Conservation (phyloP, 176 grass and related monocot genomes). For the Themeda triandra region DNA sequence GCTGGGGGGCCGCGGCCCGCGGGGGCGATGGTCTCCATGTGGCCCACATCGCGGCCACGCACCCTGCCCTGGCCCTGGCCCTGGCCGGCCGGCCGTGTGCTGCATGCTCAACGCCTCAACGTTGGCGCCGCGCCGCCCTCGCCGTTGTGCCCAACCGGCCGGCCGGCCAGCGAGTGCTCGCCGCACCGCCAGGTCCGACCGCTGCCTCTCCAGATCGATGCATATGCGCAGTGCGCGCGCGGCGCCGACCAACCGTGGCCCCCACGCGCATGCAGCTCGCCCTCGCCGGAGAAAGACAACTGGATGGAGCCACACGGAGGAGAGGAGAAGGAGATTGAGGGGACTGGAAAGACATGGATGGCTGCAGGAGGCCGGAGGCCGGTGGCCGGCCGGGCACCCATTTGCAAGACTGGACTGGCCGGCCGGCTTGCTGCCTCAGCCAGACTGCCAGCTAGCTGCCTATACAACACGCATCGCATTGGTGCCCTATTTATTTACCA, state of each 20-base stretch:
- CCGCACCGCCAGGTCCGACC: too few relatives aligned
- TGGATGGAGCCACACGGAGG: background rate
- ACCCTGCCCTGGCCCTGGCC: too few relatives aligned
- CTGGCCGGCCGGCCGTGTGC: too few relatives aligned
- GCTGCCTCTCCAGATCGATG: too few relatives aligned
- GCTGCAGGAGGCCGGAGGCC: too few relatives aligned
- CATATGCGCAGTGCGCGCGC: background rate
- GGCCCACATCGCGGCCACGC: background rate
- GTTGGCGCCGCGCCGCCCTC: background rate
- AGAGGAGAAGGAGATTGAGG: background rate
- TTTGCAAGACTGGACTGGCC: background rate
- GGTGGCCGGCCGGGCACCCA: background rate
- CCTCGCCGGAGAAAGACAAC: background rate
- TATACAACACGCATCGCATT: background rate
- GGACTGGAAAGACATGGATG: too few relatives aligned
- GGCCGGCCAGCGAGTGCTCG: background rate
- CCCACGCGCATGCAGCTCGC: background rate
- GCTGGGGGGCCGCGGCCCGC: background rate
- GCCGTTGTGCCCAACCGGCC: too few relatives aligned
- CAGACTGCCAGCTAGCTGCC: too few relatives aligned
- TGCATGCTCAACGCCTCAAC: background rate
- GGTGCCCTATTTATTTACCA: background rate
- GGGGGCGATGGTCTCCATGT: background rate
- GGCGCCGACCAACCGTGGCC: background rate
- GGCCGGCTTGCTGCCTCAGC: too few relatives aligned